Conservation (phyloP, 2,329 filamentous ascomycete genomes). For the Verticillium tricorpus region DNA sequence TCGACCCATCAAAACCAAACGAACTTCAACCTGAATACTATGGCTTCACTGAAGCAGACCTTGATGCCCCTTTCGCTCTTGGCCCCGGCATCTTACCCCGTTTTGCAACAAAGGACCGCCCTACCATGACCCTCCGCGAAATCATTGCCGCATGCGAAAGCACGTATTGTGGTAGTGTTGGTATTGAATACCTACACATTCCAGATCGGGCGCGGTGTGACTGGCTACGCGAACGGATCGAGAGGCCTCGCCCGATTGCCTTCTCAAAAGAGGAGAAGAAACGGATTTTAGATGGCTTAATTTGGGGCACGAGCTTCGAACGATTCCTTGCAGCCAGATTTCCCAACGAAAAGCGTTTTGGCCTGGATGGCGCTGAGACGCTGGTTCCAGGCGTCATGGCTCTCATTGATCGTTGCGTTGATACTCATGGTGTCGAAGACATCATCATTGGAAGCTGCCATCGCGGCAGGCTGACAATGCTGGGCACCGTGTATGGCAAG, state of each 20-base stretch:
- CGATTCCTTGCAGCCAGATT: constrained; percentile 93
- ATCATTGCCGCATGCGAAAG: constrained; percentile 89
- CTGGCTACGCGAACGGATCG: constrained; percentile 92
- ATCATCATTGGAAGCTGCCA: constrained; percentile 99
- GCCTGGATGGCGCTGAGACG: constrained; percentile 93
- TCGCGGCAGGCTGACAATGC: constrained; percentile 93
- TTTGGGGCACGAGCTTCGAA: constrained; percentile 98
- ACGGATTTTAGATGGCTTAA: constrained; percentile 90
- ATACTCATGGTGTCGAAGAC: constrained; percentile 88
- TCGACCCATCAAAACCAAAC: constrained; percentile 57
- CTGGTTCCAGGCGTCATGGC: constrained; percentile 99
- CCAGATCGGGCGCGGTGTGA: constrained; percentile 95
- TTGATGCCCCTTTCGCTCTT: constrained; percentile 84
- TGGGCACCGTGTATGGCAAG: constrained; percentile 97
- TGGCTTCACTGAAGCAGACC: constrained; percentile 86
- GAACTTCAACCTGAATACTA: constrained; percentile 91
- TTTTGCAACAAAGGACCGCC: constrained; percentile 79
- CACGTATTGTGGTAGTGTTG: constrained; percentile 93
- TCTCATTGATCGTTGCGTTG: constrained; percentile 93
- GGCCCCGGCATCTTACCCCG: constrained; percentile 92
- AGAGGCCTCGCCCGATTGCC: constrained; percentile 89
- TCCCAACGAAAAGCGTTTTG: constrained; percentile 99
- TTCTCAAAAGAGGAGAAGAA: constrained; percentile 98
- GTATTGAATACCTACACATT: constrained; percentile 97
- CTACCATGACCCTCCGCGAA: constrained; percentile 96